These are phyloP conservation scores for Solanum pimpinellifolium DNA, from an alignment of 257 asterid genomes.

Conservation along the genomic window DNA sequence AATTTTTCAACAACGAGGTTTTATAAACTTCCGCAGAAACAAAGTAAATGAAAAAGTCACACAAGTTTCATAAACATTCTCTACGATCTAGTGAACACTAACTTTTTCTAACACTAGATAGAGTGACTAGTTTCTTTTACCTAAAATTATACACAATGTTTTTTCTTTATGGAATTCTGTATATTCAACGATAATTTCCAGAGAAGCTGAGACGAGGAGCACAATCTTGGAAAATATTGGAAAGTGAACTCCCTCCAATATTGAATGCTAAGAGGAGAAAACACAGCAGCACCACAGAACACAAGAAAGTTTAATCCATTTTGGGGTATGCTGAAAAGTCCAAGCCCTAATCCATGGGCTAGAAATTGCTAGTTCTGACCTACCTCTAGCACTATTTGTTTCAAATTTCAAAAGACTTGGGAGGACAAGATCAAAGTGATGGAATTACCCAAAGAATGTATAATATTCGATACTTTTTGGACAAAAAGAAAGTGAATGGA, in stretches of 20 bases:
- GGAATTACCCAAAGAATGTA: background rate
- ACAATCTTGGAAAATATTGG: background rate
- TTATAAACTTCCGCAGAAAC: background rate
- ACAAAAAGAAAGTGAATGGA: background rate
- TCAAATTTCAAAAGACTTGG: background rate
- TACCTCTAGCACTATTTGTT: background rate
- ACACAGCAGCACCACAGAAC: background rate
- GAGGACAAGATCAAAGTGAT: background rate
- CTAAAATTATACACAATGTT: background rate
- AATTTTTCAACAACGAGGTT: background rate
- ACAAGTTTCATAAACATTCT: background rate
- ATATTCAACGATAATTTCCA: background rate
- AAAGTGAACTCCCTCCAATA: background rate
- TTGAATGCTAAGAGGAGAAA: background rate
- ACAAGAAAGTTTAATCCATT: background rate
- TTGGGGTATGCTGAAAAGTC: background rate
- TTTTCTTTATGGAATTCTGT: background rate
- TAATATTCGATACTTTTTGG: background rate
- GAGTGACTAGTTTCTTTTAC: background rate
- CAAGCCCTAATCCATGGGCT: background rate
- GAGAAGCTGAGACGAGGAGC: background rate
- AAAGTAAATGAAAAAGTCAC: background rate
- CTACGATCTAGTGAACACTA: background rate
- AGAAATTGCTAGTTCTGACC: background rate
- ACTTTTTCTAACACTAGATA: background rate